Conservation (phyloP, 345 rosid genomes). For the Dipteronia sinensis region DNA sequence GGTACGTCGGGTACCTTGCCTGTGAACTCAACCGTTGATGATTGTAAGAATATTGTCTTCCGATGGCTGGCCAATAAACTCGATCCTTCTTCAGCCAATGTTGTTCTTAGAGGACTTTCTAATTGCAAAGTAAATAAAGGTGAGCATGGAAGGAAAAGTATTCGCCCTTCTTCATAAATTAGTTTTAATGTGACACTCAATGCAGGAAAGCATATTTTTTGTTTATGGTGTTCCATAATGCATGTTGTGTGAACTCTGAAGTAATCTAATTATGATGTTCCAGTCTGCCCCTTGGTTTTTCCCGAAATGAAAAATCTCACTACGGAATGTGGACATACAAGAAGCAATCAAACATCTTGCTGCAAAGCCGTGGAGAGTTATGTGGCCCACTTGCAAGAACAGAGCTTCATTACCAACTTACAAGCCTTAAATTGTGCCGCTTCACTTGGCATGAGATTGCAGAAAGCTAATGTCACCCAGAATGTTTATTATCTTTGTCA, state of each 20-base stretch:
- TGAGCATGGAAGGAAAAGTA: slow-evolving; percentile 9
- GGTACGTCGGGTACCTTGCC: slow-evolving; percentile 31
- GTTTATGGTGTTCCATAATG: no score
- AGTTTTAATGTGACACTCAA: no score
- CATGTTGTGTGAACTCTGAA: not conserved
- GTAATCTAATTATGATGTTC: not conserved
- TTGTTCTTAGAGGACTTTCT: slow-evolving; percentile 56
- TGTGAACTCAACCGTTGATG: slow-evolving; percentile 39
- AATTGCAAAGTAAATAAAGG: slow-evolving; percentile 60
- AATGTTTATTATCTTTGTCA: slow-evolving; percentile 59
- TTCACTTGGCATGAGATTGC: slow-evolving; percentile 50
- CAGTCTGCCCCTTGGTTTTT: slow-evolving; percentile 62
- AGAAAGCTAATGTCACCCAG: slow-evolving; percentile 41
- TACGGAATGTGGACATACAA: slow-evolving; percentile 34
- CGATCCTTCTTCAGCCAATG: slow-evolving; percentile 42
- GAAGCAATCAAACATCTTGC: slow-evolving; percentile 42
- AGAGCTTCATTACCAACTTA: slow-evolving; percentile 60
- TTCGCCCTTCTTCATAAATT: not conserved
- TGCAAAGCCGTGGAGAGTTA: slow-evolving; percentile 53
- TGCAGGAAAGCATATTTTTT: no score
- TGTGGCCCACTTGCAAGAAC: slow-evolving; percentile 56
- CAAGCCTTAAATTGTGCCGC: slow-evolving; percentile 66
- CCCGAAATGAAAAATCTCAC: slow-evolving; percentile 38
- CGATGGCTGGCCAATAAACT: slow-evolving; percentile 62
- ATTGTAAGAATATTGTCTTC: slow-evolving; percentile 48